Base-by-base conservation (phyloP, 75 land plant species). In the Picea glauca region DNA sequence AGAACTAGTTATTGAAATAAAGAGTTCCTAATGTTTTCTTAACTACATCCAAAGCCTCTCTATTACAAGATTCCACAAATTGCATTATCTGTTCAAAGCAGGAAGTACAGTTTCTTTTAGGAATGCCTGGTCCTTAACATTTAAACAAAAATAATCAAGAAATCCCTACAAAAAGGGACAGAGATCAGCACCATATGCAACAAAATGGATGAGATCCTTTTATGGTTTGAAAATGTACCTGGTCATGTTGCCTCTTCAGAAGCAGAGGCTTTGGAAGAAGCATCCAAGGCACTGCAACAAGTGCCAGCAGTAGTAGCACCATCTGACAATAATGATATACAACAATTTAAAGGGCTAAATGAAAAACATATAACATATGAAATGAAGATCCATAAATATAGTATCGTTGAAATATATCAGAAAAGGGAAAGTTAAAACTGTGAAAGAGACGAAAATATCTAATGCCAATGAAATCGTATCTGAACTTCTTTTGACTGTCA, bases 231-330 rank as follows among this genome's bases (percentile, higher is more conserved):
- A 59, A 59, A 79, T 78, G 18, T 88, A 98, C 99, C 60, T 88
- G 77, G 72, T 88, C 78, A 60, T 98, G 92, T 78, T 93, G 98
- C 65, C 86, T 93, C 84, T 88, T 90, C 87, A 95, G 76, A 74
- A 91, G 84, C 78, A 98, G 83, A 9, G 99, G 99, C 86, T 95
- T 98, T 68, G 99, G 99, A 32, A 98, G 67, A 63, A 98, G 88
- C 99, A 98, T 98, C 98, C 98, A 94, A 30, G 99, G 99, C 13
- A 98, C 98, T 68, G 99, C 85, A 56, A 95, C 88, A 77, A 98
- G 82, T 0, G 99, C 94, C 80, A 96, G 72, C 15, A 92, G 72
- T 14, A 95, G 84, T 72, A 98, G 79, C 43, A 90, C 87, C 70
- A 96, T 77, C 99, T 94, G 83, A 30, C 61, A 78, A 73, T 17